Percentiles rank a stretch among this genome's conserved stretches.
Evolutionary conservation across 345 rosid genomes (phyloP).

Genomic region (Salix udensis): DNA sequence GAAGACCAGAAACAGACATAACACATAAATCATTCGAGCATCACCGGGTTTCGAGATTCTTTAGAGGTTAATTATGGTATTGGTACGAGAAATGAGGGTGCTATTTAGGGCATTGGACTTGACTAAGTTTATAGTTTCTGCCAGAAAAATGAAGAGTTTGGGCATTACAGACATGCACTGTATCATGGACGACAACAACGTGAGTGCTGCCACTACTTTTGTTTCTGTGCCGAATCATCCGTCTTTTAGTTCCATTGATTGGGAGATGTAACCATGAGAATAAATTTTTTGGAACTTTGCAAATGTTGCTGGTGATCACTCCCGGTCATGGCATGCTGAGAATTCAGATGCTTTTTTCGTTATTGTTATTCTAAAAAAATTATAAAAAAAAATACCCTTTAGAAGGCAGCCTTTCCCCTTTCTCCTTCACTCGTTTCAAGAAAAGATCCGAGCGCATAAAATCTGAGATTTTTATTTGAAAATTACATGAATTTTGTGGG

Average conservation of each 20-base stretch:
- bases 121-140: not conserved
- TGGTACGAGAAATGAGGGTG: not conserved
- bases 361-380: not conserved
- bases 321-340: not conserved
- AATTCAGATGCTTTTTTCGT: not conserved
- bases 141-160: not conserved
- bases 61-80: not conserved
- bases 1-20: conserved; percentile 15
- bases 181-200: conserved; percentile 29
- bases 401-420: not conserved
- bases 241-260: conserved; percentile 11
- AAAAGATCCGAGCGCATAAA: not conserved
- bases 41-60: not conserved
- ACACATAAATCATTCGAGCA: conserved; percentile 3
- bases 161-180: not conserved
- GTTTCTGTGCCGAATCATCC: conserved; percentile 22
- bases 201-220: conserved; percentile 17
- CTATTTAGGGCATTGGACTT: not conserved
- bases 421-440: not conserved
- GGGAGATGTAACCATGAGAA: not conserved
- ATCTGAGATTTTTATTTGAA: not conserved
- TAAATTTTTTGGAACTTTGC: not conserved
- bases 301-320: not conserved
- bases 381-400: not conserved
- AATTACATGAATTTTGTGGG: not conserved